These are phyloP conservation scores for Cyclaneusma minus DNA, from an alignment of 2,329 filamentous ascomycete genomes.

Conservation along the genomic window DNA sequence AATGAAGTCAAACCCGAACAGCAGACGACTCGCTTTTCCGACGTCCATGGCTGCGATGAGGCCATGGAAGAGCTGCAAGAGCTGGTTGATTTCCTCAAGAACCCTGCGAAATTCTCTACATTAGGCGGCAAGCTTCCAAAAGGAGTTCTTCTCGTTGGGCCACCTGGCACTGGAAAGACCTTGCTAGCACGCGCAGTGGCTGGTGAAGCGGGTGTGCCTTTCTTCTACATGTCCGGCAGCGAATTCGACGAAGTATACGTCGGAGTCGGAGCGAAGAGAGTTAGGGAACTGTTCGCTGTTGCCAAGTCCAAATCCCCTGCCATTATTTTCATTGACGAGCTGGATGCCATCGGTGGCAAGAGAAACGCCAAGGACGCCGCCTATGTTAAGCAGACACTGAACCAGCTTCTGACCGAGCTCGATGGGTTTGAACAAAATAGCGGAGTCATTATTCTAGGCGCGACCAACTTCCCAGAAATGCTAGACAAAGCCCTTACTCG, in stretches of 20 bases:
- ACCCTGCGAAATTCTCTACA: slow-evolving; percentile 83
- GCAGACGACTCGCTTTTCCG: slow-evolving; percentile 78
- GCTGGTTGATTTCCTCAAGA: slow-evolving; percentile 88
- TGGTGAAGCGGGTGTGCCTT: slow-evolving; percentile 91
- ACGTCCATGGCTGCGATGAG: slow-evolving; percentile 95
- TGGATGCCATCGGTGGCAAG: slow-evolving; percentile 89
- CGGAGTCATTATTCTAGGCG: slow-evolving; percentile 88
- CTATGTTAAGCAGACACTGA: slow-evolving; percentile 93
- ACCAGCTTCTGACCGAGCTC: slow-evolving; percentile 90
- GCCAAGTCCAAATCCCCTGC: slow-evolving; percentile 76
- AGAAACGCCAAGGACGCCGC: slow-evolving; percentile 84
- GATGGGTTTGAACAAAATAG: slow-evolving; percentile 94
- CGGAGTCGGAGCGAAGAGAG: slow-evolving; percentile 88
- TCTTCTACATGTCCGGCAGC: slow-evolving; percentile 99
- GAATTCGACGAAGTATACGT: slow-evolving; percentile 99
- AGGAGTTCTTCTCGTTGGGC: slow-evolving; percentile 86
- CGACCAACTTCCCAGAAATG: slow-evolving; percentile 89
- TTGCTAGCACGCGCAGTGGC: slow-evolving; percentile 89
- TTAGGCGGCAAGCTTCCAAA: slow-evolving; percentile 95
- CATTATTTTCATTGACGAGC: slow-evolving; percentile 91
- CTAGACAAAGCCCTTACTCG: slow-evolving; percentile 90
- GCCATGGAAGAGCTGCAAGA: slow-evolving; percentile 97
- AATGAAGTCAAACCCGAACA: slow-evolving; percentile 86
- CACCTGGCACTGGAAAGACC: slow-evolving; percentile 95
- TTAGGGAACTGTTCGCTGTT: slow-evolving; percentile 77